These are phyloP conservation scores for Diplocarpon mali DNA, from an alignment of 2,329 filamentous ascomycete genomes.

Conservation along the genomic window DNA sequence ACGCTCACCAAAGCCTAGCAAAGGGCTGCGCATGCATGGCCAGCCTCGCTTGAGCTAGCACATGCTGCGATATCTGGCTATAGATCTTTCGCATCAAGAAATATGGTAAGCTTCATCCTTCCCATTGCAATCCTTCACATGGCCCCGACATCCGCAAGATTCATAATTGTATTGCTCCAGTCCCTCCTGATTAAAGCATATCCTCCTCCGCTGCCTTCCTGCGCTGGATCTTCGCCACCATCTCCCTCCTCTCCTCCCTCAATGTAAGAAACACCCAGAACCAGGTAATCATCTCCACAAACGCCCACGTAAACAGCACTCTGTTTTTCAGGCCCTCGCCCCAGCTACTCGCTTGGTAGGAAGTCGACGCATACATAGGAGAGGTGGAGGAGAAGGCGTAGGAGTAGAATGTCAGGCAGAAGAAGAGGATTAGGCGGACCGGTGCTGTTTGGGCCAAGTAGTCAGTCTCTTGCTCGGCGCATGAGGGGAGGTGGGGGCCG, in stretches of 20 bases:
- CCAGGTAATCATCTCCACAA: slow-evolving; percentile 75
- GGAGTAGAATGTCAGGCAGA: slow-evolving; percentile 50
- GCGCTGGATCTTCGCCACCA: slow-evolving; percentile 24
- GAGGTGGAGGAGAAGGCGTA: slow-evolving; percentile 47
- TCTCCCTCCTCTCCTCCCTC: slow-evolving; percentile 46
- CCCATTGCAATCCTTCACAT: not conserved
- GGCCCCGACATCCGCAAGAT: not conserved
- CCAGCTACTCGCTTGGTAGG: slow-evolving; percentile 33
- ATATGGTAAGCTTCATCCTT: not conserved
- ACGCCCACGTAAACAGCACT: slow-evolving; percentile 73
- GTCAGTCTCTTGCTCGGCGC: slow-evolving; percentile 16
- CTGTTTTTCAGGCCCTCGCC: slow-evolving; percentile 70
- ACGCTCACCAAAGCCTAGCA: too few relatives aligned
- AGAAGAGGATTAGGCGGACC: slow-evolving; percentile 53
- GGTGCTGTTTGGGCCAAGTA: slow-evolving; percentile 35
- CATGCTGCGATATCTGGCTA: too few relatives aligned
- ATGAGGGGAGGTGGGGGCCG: slow-evolving; percentile 40
- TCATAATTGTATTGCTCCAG: not conserved
- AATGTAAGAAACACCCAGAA: slow-evolving; percentile 73
- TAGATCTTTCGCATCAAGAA: not conserved
- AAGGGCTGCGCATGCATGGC: too few relatives aligned
- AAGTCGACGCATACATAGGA: slow-evolving; percentile 34
- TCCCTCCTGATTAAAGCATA: slow-evolving; percentile 15
- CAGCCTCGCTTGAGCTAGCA: too few relatives aligned
- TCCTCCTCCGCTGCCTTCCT: slow-evolving; percentile 29